These are phyloP conservation scores for Chaetothyriales sp. DNA, from an alignment of 2,329 filamentous ascomycete genomes.

Conservation along the genomic window DNA sequence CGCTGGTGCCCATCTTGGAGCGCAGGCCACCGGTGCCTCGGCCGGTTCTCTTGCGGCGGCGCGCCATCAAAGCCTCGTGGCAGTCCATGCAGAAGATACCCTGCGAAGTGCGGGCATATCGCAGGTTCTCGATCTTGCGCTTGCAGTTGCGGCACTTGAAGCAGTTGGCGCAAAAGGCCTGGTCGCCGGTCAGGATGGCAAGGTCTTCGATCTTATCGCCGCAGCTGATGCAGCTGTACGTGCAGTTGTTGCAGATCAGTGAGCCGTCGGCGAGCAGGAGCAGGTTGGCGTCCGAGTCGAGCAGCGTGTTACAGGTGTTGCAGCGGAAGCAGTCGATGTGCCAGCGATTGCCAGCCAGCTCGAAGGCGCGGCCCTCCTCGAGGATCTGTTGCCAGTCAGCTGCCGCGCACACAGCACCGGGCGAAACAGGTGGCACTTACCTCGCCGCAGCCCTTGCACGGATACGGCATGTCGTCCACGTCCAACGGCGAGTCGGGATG, in stretches of 20 bases:
- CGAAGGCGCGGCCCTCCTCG: conserved; percentile 96
- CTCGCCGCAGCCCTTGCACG: conserved; percentile 87
- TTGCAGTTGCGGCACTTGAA: conserved; percentile 98
- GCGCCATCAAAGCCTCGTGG: conserved; percentile 90
- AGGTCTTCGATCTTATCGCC: conserved; percentile 96
- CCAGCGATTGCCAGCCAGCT: conserved; percentile 92
- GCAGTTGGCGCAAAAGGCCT: conserved; percentile 93
- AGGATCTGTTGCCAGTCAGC: conserved; percentile 51
- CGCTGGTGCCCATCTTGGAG: conserved; percentile 12
- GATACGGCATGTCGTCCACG: conserved; percentile 62
- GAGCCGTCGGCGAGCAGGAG: conserved; percentile 94
- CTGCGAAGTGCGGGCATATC: conserved; percentile 93
- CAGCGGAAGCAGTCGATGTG: conserved; percentile 98
- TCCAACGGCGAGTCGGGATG: conserved; percentile 51
- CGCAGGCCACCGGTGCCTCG: conserved; percentile 18
- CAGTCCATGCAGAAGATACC: conserved; percentile 99
- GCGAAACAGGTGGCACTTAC: conserved; percentile 34
- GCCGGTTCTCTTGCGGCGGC: conserved; percentile 56
- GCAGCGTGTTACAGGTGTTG: conserved; percentile 84
- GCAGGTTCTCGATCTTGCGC: conserved; percentile 92
- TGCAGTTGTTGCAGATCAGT: conserved; percentile 98
- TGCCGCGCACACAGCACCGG: conserved; percentile 3
- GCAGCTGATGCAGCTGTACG: conserved; percentile 95
- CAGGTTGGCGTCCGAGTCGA: conserved; percentile 96
- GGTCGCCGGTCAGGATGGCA: conserved; percentile 91